These are phyloP conservation scores for Talaromyces sp. DNA, from an alignment of 2,329 filamentous ascomycete species.

Conservation along the genomic window DNA sequence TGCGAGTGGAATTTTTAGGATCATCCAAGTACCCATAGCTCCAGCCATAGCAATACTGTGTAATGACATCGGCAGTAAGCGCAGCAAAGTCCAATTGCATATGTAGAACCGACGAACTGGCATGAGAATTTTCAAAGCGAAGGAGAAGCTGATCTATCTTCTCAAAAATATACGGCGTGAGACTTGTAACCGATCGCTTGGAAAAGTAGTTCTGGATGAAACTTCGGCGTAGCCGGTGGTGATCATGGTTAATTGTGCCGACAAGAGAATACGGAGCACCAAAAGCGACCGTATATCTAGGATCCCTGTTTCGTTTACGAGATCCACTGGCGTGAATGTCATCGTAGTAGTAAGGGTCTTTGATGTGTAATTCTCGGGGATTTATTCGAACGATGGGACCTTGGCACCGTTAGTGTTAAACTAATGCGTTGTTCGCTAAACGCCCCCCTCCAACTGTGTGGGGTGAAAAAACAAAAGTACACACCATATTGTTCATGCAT, in stretches of 20 bases:
- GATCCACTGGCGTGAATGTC: conserved; percentile 31
- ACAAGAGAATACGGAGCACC: conserved; percentile 24
- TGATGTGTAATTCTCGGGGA: conserved; percentile 41
- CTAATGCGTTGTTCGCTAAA: not conserved
- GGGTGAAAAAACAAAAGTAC: not conserved
- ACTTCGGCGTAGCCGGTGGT: conserved; percentile 46
- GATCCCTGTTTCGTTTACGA: conserved; percentile 25
- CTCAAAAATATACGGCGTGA: conserved; percentile 43
- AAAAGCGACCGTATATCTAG: conserved; percentile 19
- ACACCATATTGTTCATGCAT: conserved; percentile 33
- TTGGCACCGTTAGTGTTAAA: conserved; percentile 7
- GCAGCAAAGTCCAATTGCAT: conserved; percentile 32
- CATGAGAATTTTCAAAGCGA: conserved; percentile 26
- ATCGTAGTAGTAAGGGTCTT: conserved; percentile 40
- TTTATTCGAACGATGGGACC: conserved; percentile 43
- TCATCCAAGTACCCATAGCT: conserved; percentile 35
- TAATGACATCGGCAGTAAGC: conserved; percentile 42
- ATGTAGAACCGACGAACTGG: conserved; percentile 18
- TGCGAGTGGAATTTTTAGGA: conserved; percentile 26
- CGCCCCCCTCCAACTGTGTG: not conserved
- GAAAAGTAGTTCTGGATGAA: conserved; percentile 52
- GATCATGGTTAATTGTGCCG: conserved; percentile 43
- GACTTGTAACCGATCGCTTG: conserved; percentile 37
- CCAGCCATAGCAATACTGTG: conserved; percentile 42
- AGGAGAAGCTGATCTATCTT: conserved; percentile 35